A percentile compares a stretch with the other conserved stretches of the same genome.
phyloP scores from a whole-genome alignment of 352 stramenopile species.

The Phytophthora capsici region DNA sequence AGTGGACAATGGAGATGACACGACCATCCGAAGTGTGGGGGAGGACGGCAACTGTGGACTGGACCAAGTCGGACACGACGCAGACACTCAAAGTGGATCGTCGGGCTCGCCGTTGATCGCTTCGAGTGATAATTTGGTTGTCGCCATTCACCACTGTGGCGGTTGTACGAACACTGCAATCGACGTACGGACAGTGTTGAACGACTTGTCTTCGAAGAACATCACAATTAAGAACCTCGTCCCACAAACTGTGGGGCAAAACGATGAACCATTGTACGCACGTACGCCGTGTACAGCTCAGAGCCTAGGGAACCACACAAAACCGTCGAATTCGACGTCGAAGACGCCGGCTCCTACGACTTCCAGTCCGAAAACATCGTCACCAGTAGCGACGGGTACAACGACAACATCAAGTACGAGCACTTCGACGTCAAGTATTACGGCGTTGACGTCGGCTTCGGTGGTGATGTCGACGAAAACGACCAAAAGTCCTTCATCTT shows the following conservation, averaged over 20 bases:
- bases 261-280: constrained; percentile 17
- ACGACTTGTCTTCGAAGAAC: constrained; percentile 40
- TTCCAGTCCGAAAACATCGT: background rate
- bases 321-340: constrained; percentile 1
- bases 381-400: background rate
- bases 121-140: constrained; percentile 49
- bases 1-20: constrained; percentile 32
- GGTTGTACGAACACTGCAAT: constrained; percentile 55
- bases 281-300: constrained; percentile 28
- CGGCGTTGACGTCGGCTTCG: constrained; percentile 16
- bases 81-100: constrained; percentile 53
- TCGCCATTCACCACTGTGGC: constrained; percentile 65
- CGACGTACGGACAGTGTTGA: constrained; percentile 46
- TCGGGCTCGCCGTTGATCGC: constrained; percentile 57
- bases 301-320: constrained; percentile 9
- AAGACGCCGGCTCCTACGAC: background rate
- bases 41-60: constrained; percentile 39
- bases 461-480: constrained; percentile 18
- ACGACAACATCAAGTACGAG: constrained; percentile 10
- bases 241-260: constrained; percentile 12
- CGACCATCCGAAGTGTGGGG: constrained; percentile 40
- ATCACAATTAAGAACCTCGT: constrained; percentile 49
- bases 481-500: background rate
- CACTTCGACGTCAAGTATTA: constrained; percentile 1
- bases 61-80: constrained; percentile 51